Percentiles rank a stretch among this genome's conserved stretches.
phyloP scores from a whole-genome alignment of 1,139 yeast genomes.

The Diutina ranongensis region DNA sequence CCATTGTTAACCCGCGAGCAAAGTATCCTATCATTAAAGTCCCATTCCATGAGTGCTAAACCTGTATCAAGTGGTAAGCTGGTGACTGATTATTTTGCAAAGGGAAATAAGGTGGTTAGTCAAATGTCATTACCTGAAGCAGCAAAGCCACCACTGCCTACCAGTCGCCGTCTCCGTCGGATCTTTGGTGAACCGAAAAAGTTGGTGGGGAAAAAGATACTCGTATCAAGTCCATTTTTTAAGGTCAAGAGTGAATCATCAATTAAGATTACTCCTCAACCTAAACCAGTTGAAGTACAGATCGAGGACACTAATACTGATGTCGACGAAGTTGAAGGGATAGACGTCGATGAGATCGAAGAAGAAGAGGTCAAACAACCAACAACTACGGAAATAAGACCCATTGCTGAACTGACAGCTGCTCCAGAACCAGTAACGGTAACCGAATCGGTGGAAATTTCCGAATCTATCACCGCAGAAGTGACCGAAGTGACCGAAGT shows the following conservation, averaged over 20 bases:
- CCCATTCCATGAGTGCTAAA: not conserved
- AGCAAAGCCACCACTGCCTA: not conserved
- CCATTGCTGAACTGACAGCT: too few species aligned
- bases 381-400: too few species aligned
- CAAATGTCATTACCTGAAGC: not conserved
- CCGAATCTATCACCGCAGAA: too few species aligned
- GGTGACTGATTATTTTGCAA: not conserved
- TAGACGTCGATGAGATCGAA: not conserved
- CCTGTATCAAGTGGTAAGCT: not conserved
- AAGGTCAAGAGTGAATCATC: not conserved
- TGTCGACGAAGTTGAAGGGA: constrained; percentile 3
- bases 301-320: not conserved
- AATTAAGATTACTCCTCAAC: not conserved
- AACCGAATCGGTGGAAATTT: too few species aligned
- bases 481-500: too few species aligned
- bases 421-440: too few species aligned
- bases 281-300: not conserved
- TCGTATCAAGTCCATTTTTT: not conserved
- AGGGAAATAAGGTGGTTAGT: not conserved
- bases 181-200: not conserved
- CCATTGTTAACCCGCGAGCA: constrained; percentile 37
- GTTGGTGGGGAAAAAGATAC: not conserved
- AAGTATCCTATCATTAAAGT: constrained; percentile 11
- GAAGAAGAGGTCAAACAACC: not conserved
- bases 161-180: not conserved